Percentiles rank a stretch among this genome's conserved stretches.
Conservation (phyloP, 2,329 filamentous ascomycete species). For the Lachnellula subtilissima region DNA sequence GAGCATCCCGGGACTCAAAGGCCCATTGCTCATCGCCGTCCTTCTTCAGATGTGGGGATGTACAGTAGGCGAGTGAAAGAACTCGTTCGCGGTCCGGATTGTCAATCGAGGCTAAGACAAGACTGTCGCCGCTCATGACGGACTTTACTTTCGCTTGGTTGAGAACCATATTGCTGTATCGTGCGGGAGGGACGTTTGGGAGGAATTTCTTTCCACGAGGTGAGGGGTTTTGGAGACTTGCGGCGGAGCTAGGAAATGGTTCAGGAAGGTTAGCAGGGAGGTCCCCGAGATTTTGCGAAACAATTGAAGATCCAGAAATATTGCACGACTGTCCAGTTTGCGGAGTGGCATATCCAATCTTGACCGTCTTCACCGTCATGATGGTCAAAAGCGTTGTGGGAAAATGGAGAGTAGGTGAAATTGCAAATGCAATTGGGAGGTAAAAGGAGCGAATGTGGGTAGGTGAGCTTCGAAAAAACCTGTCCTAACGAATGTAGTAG, state of each 20-base stretch:
- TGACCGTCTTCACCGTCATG: constrained; percentile 22
- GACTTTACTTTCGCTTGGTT: constrained; percentile 77
- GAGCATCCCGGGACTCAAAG: constrained; percentile 90
- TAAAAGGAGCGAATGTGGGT: not conserved
- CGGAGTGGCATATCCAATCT: constrained; percentile 24
- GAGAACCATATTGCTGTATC: constrained; percentile 29
- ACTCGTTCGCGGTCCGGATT: constrained; percentile 79
- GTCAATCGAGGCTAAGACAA: constrained; percentile 75
- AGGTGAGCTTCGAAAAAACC: not conserved
- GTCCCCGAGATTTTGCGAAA: constrained; percentile 13
- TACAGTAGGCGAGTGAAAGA: constrained; percentile 88
- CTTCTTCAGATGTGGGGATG: constrained; percentile 77
- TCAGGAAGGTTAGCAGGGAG: constrained; percentile 32
- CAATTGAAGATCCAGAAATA: constrained; percentile 7
- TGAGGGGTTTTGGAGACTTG: constrained; percentile 2
- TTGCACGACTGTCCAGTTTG: constrained; percentile 2
- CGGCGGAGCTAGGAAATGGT: constrained; percentile 29
- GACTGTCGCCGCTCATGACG: constrained; percentile 87
- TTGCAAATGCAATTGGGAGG: not conserved
- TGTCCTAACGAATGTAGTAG: not conserved
- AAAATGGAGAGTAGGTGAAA: not conserved
- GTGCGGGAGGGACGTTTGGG: constrained; percentile 28
- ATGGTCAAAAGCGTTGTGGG: constrained; percentile 1
- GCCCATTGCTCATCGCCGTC: constrained; percentile 90
- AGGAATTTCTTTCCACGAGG: constrained; percentile 15